These are phyloP conservation scores for Fagopyrum esculentum DNA, from an alignment of 148 eudicot genomes.

Conservation along the genomic window DNA sequence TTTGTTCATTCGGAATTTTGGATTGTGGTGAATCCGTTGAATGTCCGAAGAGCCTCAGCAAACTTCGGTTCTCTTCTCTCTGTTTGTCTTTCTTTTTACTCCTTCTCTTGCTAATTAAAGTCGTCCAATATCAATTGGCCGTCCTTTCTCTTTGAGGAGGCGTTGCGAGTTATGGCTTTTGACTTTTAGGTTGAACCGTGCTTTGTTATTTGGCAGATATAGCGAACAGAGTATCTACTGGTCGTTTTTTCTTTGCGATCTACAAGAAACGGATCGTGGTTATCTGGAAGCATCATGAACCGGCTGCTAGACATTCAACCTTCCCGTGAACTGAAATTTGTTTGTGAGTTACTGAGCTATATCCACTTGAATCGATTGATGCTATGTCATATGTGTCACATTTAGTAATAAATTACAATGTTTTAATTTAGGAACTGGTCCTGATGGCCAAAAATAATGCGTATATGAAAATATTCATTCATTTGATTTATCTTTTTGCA, in stretches of 20 bases:
- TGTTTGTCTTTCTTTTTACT: neutral
- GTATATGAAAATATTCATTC: neutral
- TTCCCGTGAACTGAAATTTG: slow-evolving; percentile 13
- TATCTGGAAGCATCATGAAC: slow-evolving; percentile 4
- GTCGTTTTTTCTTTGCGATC: neutral
- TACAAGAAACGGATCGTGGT: neutral
- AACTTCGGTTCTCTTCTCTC: neutral
- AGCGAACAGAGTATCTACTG: neutral
- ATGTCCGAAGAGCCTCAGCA: neutral
- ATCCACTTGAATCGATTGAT: neutral
- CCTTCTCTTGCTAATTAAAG: neutral
- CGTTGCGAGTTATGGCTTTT: neutral
- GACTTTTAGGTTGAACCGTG: slow-evolving; percentile 2
- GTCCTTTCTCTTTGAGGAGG: neutral
- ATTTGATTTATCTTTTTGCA: slow-evolving; percentile 4
- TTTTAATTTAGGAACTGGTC: neutral
- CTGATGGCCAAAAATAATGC: too few species aligned
- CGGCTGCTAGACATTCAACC: slow-evolving; percentile 13
- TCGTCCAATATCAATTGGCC: neutral
- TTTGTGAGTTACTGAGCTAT: slow-evolving; percentile 6
- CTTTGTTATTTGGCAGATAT: neutral
- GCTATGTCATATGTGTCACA: neutral
- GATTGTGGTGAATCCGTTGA: neutral
- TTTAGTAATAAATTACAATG: neutral
- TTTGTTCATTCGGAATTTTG: neutral